Evolutionary conservation across 768 basidiomycete genomes (phyloP).

Genomic region (Amylocystis lapponica): DNA sequence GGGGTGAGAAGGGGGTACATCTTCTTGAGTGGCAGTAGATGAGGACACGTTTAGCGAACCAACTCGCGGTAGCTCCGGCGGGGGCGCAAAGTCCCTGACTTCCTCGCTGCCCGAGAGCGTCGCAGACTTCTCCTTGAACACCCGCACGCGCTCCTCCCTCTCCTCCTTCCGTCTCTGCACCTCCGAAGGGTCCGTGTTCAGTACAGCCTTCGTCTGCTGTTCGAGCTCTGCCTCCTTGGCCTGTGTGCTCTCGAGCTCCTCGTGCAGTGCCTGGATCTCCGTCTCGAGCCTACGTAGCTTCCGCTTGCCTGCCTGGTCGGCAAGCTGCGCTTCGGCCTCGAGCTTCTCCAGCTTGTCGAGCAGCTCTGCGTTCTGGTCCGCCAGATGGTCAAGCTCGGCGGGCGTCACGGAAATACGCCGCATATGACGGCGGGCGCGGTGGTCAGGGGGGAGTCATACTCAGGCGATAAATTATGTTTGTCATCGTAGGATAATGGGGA

Average conservation of each 20-base stretch:
- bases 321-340: constrained; percentile 59
- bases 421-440: constrained; percentile 10
- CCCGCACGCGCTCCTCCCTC: constrained; percentile 45
- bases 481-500: background rate
- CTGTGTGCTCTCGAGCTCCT: constrained; percentile 74
- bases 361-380: constrained; percentile 82
- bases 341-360: constrained; percentile 69
- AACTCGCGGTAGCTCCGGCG: constrained; percentile 11
- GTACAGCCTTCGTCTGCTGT: constrained; percentile 46
- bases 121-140: constrained; percentile 34
- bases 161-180: constrained; percentile 33
- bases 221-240: constrained; percentile 67
- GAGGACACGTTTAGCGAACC: constrained; percentile 5
- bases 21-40: background rate
- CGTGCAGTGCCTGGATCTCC: constrained; percentile 69
- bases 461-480: no score
- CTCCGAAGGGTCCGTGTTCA: constrained; percentile 25
- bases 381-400: constrained; percentile 61
- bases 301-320: constrained; percentile 63
- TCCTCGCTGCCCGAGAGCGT: constrained; percentile 5
- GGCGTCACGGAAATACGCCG: constrained; percentile 60
- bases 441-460: constrained; percentile 7
- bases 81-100: constrained; percentile 22
- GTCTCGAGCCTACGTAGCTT: constrained; percentile 70
- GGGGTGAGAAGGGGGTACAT: background rate